Conservation (phyloP, 805 yeast species). For the Wickerhamiella spandovensis region DNA sequence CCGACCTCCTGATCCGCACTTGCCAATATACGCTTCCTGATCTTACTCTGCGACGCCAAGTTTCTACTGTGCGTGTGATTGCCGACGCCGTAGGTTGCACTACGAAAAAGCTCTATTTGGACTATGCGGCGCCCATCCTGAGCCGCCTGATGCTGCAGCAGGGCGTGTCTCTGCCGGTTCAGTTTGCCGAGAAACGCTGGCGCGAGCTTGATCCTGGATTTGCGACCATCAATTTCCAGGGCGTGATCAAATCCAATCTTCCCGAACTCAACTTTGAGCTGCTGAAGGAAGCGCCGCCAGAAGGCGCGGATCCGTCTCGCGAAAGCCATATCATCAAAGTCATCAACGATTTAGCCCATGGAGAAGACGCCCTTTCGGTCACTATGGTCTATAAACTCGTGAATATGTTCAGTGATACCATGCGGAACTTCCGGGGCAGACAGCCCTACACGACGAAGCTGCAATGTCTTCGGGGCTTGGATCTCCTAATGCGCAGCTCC, state of each 20-base stretch:
- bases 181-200: slow-evolving; percentile 39
- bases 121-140: slow-evolving; percentile 22
- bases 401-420: slow-evolving; percentile 54
- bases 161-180: slow-evolving; percentile 35
- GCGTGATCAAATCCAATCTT: slow-evolving; percentile 19
- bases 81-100: slow-evolving; percentile 38
- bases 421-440: slow-evolving; percentile 59
- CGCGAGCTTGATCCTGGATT: slow-evolving; percentile 40
- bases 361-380: neutral
- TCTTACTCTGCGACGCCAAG: slow-evolving; percentile 50
- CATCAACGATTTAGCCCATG: neutral
- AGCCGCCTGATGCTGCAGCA: slow-evolving; percentile 29
- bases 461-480: slow-evolving; percentile 59
- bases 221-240: slow-evolving; percentile 21
- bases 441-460: slow-evolving; percentile 62
- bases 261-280: slow-evolving; percentile 23
- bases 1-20: slow-evolving; percentile 54
- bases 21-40: slow-evolving; percentile 65
- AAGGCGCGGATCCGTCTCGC: slow-evolving; percentile 5
- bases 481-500: slow-evolving; percentile 44
- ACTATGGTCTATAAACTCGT: slow-evolving; percentile 30
- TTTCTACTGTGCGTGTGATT: slow-evolving; percentile 47
- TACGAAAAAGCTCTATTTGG: slow-evolving; percentile 35
- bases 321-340: neutral
- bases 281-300: slow-evolving; percentile 30